A percentile compares a stretch with the other conserved stretches of the same genome.
Conservation (phyloP, 768 basidiomycete genomes). For the Mycena indigotica region DNA sequence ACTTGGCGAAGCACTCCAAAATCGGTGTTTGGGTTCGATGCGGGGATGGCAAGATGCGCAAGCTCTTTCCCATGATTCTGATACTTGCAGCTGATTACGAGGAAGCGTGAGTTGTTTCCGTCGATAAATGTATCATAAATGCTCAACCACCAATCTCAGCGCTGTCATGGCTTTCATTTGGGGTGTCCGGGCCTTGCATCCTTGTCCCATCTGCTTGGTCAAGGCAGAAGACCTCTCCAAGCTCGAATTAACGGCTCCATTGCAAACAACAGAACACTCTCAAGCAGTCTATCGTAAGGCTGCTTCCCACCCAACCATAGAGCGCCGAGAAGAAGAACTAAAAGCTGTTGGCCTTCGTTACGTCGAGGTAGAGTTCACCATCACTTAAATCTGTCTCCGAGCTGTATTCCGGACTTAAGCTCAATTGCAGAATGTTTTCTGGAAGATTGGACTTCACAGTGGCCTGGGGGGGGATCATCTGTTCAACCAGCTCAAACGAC, state of each 20-base stretch:
- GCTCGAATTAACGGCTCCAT: constrained; percentile 18
- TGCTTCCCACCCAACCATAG: too few species aligned
- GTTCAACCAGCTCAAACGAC: constrained; percentile 26
- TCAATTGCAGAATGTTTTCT: constrained; percentile 40
- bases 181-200: constrained; percentile 30
- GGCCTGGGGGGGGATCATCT: constrained; percentile 40
- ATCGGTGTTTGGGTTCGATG: constrained; percentile 23
- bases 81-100: constrained; percentile 47
- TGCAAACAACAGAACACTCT: constrained; percentile 22
- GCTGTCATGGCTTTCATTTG: constrained; percentile 42
- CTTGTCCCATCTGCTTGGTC: constrained; percentile 43
- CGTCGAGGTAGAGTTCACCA: constrained; percentile 23
- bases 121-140: constrained; percentile 4
- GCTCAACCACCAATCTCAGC: constrained; percentile 25
- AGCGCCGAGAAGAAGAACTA: constrained; percentile 27
- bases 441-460: constrained; percentile 29
- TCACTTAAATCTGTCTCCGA: constrained; percentile 4
- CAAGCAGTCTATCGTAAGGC: too few species aligned
- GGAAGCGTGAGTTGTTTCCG: constrained; percentile 42
- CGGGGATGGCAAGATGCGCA: constrained; percentile 28
- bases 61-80: constrained; percentile 39
- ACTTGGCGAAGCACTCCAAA: constrained; percentile 10
- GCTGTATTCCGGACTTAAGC: too few species aligned
- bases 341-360: constrained; percentile 25
- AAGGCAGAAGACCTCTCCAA: constrained; percentile 28